Percentiles rank a stretch among this genome's conserved stretches.
phyloP scores from a whole-genome alignment of 2,329 filamentous ascomycete species.

The Chrysosporium queenslandicum region DNA sequence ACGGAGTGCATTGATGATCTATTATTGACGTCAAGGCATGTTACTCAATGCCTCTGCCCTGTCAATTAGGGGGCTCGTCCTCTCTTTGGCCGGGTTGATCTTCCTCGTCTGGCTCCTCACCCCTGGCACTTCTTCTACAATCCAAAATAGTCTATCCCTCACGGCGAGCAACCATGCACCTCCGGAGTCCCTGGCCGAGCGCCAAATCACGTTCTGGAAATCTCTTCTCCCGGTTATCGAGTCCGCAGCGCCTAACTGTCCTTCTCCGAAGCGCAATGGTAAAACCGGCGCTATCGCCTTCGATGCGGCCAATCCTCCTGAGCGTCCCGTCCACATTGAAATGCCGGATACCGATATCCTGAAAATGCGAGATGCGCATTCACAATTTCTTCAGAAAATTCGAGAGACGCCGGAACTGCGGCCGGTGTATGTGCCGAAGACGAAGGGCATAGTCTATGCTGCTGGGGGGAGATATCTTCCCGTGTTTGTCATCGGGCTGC shows the following conservation, averaged over 20 bases:
- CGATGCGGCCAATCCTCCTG: slow-evolving; percentile 21
- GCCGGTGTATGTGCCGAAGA: slow-evolving; percentile 24
- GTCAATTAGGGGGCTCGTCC: slow-evolving; percentile 1
- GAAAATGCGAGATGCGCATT: slow-evolving; percentile 29
- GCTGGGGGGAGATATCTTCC: slow-evolving; percentile 31
- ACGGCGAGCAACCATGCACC: not conserved
- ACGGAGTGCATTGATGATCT: not conserved
- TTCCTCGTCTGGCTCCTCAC: slow-evolving; percentile 6
- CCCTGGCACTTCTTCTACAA: not conserved
- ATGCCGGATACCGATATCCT: slow-evolving; percentile 25
- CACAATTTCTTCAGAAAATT: slow-evolving; percentile 27
- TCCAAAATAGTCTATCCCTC: not conserved
- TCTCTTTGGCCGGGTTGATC: not conserved
- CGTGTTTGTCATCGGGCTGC: slow-evolving; percentile 25
- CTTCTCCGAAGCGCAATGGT: slow-evolving; percentile 23
- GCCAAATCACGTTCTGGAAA: slow-evolving; percentile 28
- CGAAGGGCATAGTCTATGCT: slow-evolving; percentile 29
- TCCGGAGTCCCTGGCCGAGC: not conserved
- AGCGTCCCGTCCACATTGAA: slow-evolving; percentile 25
- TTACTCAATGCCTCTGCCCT: slow-evolving; percentile 8
- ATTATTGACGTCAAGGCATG: not conserved
- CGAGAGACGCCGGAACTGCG: slow-evolving; percentile 19
- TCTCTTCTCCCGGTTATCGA: slow-evolving; percentile 26
- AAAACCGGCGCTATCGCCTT: slow-evolving; percentile 23
- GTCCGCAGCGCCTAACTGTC: slow-evolving; percentile 23